Percentiles rank a stretch among this genome's conserved stretches.
Conservation (phyloP, 2,329 filamentous ascomycete genomes). For the Sphaerulina populicola region DNA sequence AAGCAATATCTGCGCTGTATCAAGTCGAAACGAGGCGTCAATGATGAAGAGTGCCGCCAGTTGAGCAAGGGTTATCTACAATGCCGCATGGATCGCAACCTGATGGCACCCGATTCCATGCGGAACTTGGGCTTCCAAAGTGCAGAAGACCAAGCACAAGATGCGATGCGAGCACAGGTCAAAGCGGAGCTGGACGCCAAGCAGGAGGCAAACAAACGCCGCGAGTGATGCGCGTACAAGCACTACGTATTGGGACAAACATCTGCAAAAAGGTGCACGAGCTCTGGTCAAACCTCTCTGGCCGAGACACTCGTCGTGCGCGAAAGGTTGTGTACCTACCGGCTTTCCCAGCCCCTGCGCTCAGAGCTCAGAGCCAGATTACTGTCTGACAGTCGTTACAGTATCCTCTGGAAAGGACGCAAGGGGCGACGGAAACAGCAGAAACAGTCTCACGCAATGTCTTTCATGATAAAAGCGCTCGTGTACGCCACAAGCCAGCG, state of each 20-base stretch:
- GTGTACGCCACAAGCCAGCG: no score
- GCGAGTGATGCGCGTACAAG: neutral
- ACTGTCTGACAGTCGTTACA: no score
- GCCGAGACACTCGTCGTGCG: no score
- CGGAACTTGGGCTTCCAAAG: conserved; percentile 72
- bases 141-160: conserved; percentile 9
- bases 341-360: no score
- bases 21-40: conserved; percentile 72
- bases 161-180: conserved; percentile 3
- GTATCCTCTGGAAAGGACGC: no score
- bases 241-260: neutral
- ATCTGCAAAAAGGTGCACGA: no score
- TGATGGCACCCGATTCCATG: conserved; percentile 94
- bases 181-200: conserved; percentile 5
- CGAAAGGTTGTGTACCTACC: no score
- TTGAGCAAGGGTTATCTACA: conserved; percentile 81
- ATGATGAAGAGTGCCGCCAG: conserved; percentile 74
- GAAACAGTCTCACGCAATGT: no score
- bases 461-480: no score
- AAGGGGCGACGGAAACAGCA: no score
- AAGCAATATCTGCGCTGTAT: conserved; percentile 77
- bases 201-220: neutral
- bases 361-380: no score
- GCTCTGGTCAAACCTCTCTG: no score
- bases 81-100: conserved; percentile 94